Evolutionary conservation across 2,329 filamentous ascomycete genomes (phyloP), one percentile per base, ranked within the genome.

Genomic region (Hypoxylon sp.): DNA sequence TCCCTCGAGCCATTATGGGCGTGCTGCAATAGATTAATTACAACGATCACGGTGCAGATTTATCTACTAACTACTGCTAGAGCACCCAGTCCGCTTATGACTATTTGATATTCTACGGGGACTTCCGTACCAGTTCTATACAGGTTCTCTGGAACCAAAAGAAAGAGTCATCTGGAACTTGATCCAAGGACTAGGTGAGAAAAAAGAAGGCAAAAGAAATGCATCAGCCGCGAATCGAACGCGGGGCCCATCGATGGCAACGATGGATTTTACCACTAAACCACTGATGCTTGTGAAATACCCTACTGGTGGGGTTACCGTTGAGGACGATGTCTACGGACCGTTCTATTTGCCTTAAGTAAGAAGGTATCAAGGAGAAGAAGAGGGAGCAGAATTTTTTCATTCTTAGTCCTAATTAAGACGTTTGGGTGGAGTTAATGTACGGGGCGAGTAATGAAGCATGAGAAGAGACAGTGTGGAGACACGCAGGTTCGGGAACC

Each of bases 191-290:
- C 1, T 2, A 38, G 5, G 14, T n/a, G 38, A 4, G 17, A 19
- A 43, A 43, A 43, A 43, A 11, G 10, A n/a, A n/a, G 13, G 2
- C 19, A 43, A 21, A 21, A 19, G 10, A 1, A 21, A 72, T 80
- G 79, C 78, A 79, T 76, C 74, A 79, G 77, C 79, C 79, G 79
- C 73, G 80, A 82, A 81, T 81, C 79, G 80, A 82, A 81, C 80
- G 74, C 79, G 80, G 80, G 80, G 81, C 82, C 80, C 81, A 82
- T 83, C 82, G 81, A 83, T 83, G 82, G 82, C 81, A 84, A 83
- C 81, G 82, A 83, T 82, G 81, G 80, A 83, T 84, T 83, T 82
- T 84, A 84, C 82, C 82, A 82, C 81, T 84, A 83, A 83, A 83
- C 81, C 81, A 83, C 80, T 81, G 77, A 76, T 78, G 76, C 76